Conservation (phyloP, 2,329 filamentous ascomycete species). For the Neofusicoccum sp. region DNA sequence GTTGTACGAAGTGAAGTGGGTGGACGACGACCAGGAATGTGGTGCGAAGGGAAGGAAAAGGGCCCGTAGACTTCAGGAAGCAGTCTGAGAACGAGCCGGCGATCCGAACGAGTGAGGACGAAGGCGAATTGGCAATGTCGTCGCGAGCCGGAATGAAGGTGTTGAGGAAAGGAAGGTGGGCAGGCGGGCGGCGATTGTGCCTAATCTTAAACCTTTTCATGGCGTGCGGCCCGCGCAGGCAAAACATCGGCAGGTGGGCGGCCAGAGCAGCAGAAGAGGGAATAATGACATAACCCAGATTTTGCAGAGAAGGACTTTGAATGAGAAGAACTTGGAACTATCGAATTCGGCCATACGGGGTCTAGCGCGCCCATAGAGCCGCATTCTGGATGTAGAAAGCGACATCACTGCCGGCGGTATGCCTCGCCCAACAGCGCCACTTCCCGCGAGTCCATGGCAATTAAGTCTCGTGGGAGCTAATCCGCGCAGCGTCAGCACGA, state of each 20-base stretch:
- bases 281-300: background rate
- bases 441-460: background rate
- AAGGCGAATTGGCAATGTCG: background rate
- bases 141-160: background rate
- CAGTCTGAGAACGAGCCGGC: background rate
- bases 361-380: background rate
- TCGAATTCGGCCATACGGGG: background rate
- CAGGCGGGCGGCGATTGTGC: background rate
- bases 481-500: too few relatives aligned
- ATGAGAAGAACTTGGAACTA: background rate
- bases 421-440: background rate
- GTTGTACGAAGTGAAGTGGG: background rate
- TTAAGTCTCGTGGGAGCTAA: too few relatives aligned
- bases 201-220: background rate
- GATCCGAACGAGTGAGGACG: background rate
- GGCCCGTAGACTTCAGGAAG: background rate
- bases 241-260: background rate
- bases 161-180: background rate
- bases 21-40: background rate
- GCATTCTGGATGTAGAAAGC: background rate
- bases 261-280: background rate
- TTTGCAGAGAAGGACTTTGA: background rate
- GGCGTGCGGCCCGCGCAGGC: background rate
- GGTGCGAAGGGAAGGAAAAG: background rate
- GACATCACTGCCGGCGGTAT: background rate